Evolutionary conservation across 768 basidiomycete species (phyloP).

Genomic region (Leccinellum rugosiceps): DNA sequence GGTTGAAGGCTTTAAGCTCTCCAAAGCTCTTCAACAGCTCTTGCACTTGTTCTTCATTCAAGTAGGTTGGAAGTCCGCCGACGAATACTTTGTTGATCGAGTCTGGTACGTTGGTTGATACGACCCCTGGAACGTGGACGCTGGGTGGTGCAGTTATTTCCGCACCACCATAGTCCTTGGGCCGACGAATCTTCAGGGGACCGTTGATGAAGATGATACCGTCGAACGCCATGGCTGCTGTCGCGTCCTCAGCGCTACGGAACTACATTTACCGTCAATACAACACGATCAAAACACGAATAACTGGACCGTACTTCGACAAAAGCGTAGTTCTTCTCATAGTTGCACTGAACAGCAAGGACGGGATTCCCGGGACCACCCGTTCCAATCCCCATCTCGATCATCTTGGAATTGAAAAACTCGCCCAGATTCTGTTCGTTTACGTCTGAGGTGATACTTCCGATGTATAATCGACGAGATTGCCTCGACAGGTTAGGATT

Average conservation of each 20-base stretch:
- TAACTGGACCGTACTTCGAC: conserved; percentile 70
- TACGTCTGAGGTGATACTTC: conserved; percentile 92
- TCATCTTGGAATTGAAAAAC: conserved; percentile 97
- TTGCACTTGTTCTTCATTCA: conserved; percentile 98
- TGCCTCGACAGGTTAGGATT: conserved; percentile 91
- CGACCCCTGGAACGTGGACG: conserved; percentile 88
- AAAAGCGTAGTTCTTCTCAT: conserved; percentile 98
- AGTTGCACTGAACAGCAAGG: conserved; percentile 91
- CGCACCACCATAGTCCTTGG: conserved; percentile 91
- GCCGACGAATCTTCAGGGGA: conserved; percentile 95
- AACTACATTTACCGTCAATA: conserved; percentile 55
- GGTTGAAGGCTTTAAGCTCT: conserved; percentile 95
- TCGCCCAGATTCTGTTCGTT: conserved; percentile 89
- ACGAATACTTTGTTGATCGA: conserved; percentile 98
- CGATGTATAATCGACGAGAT: conserved; percentile 93
- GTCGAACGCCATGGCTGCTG: conserved; percentile 95
- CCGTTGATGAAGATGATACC: conserved; percentile 94
- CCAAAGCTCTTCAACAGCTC: conserved; percentile 97
- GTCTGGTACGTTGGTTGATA: conserved; percentile 96
- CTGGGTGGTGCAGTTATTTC: conserved; percentile 59
- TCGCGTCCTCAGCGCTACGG: conserved; percentile 95
- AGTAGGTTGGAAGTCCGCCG: conserved; percentile 90
- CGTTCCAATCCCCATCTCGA: conserved; percentile 84
- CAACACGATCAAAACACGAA: background rate
- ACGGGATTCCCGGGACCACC: conserved; percentile 87